phyloP scores from a whole-genome alignment of 306 rosid genomes.

The Phaseolus lunatus region DNA sequence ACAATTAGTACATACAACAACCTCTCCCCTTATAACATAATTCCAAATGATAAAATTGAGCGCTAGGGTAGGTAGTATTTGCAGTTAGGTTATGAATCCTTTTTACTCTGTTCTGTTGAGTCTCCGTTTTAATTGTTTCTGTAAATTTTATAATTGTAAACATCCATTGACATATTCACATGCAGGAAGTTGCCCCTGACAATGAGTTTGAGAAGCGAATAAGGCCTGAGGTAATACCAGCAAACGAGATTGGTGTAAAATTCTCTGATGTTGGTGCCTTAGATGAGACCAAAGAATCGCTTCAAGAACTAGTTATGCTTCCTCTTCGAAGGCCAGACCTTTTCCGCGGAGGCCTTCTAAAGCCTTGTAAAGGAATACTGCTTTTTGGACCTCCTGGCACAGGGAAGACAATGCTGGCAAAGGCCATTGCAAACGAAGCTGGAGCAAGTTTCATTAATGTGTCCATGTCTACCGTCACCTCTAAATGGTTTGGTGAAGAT shows the following conservation, averaged over 20 bases:
- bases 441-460: constrained; percentile 97
- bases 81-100: neutral
- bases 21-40: neutral
- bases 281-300: constrained; percentile 90
- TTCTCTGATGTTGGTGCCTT: constrained; percentile 88
- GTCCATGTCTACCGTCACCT: constrained; percentile 93
- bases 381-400: constrained; percentile 99
- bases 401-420: constrained; percentile 97
- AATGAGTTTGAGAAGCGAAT: constrained; percentile 96
- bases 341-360: constrained; percentile 83
- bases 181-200: constrained; percentile 79
- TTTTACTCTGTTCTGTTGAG: too few species aligned
- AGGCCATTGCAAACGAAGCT: constrained; percentile 94
- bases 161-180: constrained; percentile 10
- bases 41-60: neutral
- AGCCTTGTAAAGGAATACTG: constrained; percentile 93
- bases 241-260: constrained; percentile 78
- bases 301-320: constrained; percentile 95
- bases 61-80: neutral
- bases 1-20: constrained; percentile 29
- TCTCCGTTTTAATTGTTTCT: neutral
- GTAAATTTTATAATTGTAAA: constrained; percentile 12
- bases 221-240: constrained; percentile 93
- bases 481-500: constrained; percentile 98
- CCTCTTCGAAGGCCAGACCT: constrained; percentile 95